These are phyloP conservation scores for Backusella mclennaniae DNA, from an alignment of 192 early-diverging fungal genomes.

Conservation along the genomic window DNA sequence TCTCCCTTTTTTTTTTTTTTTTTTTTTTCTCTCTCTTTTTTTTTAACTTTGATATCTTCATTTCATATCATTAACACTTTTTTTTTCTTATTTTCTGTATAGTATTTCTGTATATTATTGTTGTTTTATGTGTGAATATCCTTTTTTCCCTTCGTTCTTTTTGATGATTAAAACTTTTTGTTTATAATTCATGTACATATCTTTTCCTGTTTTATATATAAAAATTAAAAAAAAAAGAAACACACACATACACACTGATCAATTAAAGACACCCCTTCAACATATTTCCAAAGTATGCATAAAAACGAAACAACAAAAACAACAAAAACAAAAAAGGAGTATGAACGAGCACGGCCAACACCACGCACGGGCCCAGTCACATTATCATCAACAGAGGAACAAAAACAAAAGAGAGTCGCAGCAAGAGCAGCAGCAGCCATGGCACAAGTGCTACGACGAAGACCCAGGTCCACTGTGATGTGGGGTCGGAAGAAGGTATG, in stretches of 20 bases:
- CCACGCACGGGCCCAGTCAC: constrained; percentile 18
- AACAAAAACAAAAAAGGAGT: neutral
- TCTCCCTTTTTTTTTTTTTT: neutral
- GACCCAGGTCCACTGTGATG: constrained; percentile 19
- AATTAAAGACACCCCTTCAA: neutral
- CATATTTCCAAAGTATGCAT: neutral
- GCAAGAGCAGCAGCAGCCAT: constrained; percentile 18
- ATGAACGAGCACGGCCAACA: constrained; percentile 14
- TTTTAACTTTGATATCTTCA: too few relatives aligned
- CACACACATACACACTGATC: neutral
- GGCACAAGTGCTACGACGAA: constrained; percentile 16
- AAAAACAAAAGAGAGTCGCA: constrained; percentile 14
- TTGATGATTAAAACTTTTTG: neutral
- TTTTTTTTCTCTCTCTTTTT: constrained; percentile 4
- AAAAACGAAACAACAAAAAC: neutral
- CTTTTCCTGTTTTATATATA: neutral
- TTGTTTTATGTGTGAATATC: neutral
- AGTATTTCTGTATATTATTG: neutral
- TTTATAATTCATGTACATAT: constrained; percentile 8
- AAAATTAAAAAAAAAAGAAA: neutral
- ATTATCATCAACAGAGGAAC: constrained; percentile 10
- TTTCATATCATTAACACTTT: neutral
- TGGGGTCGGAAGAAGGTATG: constrained; percentile 26
- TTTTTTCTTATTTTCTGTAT: constrained; percentile 15
- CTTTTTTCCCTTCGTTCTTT: neutral